Base-by-base conservation (phyloP, 768 basidiomycete genomes). In the Suillus clintonianus region DNA sequence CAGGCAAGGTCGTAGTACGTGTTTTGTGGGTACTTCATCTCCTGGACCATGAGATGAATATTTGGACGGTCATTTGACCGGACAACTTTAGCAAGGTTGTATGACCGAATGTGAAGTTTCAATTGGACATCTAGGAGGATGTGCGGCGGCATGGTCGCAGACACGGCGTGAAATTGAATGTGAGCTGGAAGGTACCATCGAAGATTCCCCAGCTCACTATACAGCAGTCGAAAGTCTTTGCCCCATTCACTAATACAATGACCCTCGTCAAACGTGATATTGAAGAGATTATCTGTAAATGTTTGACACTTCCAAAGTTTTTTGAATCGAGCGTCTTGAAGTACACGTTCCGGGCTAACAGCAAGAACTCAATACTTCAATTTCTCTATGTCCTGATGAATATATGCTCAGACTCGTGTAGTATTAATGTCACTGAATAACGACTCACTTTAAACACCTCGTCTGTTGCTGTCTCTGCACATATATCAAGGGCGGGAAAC, bases 1-100 rank as follows among this genome's bases (percentile, higher is more conserved):
- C 68, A 68, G 2, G 47, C 54, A 4, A 73, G 67, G 41, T 74
- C 73, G 24, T 51, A 30, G 54, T 59, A 67, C 1, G 48, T 57
- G 11, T 50, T 64, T 13, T 56, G 7, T 5, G 71, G 22, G 19
- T 36, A 41, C 45, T 62, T 27, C 42, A 77, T 69, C 27, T 67
- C 60, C 11, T 68, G 63, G 3, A 76, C 76, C 15, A 62, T 62
- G 0, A 78, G 41, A n/a, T 65, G 59, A n/a, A 79, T 71, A 55
- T 80, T 77, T 2, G 76, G 71, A 45, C 74, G 72, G 55, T 79
- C 71, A 54, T 77, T 79, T 11, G 74, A 74, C 6, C 68, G 61
- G 0, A 63, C 45, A 5, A 78, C 48, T 17, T 53, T 51, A 14
- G 64, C 61, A 1, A 64, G 62, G 0, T 70, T 64, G 9, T 66